phyloP scores from a whole-genome alignment of 257 asterid species.

The Solanum bulbocastanum region DNA sequence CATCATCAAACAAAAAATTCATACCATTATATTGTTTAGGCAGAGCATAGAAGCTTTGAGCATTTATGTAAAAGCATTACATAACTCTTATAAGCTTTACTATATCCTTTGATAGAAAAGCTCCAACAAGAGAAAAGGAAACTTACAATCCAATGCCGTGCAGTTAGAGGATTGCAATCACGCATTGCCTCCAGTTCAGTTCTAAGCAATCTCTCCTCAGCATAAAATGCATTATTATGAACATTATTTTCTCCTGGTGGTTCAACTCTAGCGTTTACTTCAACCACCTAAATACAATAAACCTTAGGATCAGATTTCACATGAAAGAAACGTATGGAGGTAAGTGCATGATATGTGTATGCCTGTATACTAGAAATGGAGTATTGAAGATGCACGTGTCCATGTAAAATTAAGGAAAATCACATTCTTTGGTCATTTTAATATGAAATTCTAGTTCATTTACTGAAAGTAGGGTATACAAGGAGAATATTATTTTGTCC shows the following conservation, averaged over 20 bases:
- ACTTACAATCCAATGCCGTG: constrained; percentile 32
- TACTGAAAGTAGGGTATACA: background rate
- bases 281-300: constrained; percentile 17
- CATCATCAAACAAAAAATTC: background rate
- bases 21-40: background rate
- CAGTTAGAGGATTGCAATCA: constrained; percentile 25
- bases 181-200: constrained; percentile 34
- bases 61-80: background rate
- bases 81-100: background rate
- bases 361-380: background rate
- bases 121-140: background rate
- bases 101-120: background rate
- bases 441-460: background rate
- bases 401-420: background rate
- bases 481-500: background rate
- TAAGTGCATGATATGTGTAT: background rate
- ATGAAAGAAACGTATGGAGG: background rate
- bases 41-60: background rate
- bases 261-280: constrained; percentile 24
- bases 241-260: constrained; percentile 22
- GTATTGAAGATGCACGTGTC: background rate
- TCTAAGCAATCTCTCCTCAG: constrained; percentile 27
- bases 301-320: background rate
- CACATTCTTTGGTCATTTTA: background rate
- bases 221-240: constrained; percentile 31